Conservation (phyloP, 1,284 basidiomycete species). For the Coniophora puteana region DNA sequence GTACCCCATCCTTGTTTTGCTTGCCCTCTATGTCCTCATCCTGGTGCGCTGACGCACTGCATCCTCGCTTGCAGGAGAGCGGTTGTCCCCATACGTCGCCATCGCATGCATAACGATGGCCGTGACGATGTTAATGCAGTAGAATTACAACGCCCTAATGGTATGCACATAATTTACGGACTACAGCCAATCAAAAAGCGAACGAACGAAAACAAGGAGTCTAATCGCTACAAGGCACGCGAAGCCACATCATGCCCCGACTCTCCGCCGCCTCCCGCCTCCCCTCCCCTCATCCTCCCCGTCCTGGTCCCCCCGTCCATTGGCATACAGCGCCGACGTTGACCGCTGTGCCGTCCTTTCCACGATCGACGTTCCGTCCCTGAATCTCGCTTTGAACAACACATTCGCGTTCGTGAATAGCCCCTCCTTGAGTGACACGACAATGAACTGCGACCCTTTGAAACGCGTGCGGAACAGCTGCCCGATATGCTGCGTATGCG, state of each 20-base stretch:
- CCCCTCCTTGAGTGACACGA: constrained; percentile 96
- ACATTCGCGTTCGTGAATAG: constrained; percentile 98
- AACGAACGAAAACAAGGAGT: background rate
- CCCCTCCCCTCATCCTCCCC: constrained; percentile 17
- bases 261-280: constrained; percentile 2
- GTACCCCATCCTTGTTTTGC: no score
- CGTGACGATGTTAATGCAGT: constrained; percentile 50
- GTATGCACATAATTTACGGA: no score
- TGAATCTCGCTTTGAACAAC: constrained; percentile 88
- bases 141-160: no score
- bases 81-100: constrained; percentile 81
- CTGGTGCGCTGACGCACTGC: background rate
- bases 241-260: background rate
- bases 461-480: constrained; percentile 97
- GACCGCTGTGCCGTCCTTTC: constrained; percentile 72
- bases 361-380: constrained; percentile 90
- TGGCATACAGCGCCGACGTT: constrained; percentile 35
- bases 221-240: background rate
- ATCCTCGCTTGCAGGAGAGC: constrained; percentile 51
- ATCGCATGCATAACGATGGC: constrained; percentile 83
- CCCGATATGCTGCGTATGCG: constrained; percentile 96
- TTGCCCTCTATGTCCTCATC: background rate
- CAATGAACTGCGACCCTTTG: constrained; percentile 97
- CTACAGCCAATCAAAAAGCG: no score
- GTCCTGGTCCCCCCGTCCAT: constrained; percentile 12